Percentiles rank a stretch among this genome's conserved stretches.
Conservation (phyloP, 225 moss, liverwort and hornwort genomes). For the Pseudisothecium myosuroides region DNA sequence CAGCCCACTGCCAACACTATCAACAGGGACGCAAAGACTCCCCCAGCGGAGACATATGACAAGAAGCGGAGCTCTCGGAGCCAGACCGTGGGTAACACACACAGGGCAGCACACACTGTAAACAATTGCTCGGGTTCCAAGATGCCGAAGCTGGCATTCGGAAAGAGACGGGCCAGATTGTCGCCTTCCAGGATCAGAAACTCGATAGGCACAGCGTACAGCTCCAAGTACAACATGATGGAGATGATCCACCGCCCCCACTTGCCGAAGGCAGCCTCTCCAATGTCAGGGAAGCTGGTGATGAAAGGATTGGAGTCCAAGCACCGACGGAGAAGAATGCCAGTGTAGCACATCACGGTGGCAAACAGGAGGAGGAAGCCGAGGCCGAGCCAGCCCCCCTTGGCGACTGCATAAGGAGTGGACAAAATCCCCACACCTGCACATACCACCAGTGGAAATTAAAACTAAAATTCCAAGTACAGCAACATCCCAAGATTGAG, state of each 20-base stretch:
- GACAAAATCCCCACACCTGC: conserved; percentile 97
- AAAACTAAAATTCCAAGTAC: background rate
- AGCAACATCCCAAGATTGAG: background rate
- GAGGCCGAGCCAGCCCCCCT: conserved; percentile 72
- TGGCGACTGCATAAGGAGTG: conserved; percentile 68
- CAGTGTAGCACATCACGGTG: conserved; percentile 64
- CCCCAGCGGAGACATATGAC: conserved; percentile 85
- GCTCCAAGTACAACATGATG: conserved; percentile 64
- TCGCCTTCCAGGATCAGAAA: conserved; percentile 91
- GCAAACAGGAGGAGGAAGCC: conserved; percentile 54
- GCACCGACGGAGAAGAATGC: conserved; percentile 62
- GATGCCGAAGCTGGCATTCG: conserved; percentile 6
- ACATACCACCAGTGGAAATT: background rate
- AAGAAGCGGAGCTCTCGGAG: conserved; percentile 67
- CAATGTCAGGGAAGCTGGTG: conserved; percentile 70
- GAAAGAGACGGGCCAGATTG: conserved; percentile 73
- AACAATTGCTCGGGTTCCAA: conserved; percentile 34
- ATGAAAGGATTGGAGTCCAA: conserved; percentile 48
- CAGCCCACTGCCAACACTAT: conserved; percentile 60
- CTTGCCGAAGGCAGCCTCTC: conserved; percentile 68
- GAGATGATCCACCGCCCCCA: conserved; percentile 66
- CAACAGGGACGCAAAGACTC: conserved; percentile 57
- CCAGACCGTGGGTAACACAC: conserved; percentile 73
- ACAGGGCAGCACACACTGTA: conserved; percentile 46
- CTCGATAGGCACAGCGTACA: conserved; percentile 74